Base-by-base conservation (phyloP, 352 stramenopile species). In the Phytophthora pluvialis region DNA sequence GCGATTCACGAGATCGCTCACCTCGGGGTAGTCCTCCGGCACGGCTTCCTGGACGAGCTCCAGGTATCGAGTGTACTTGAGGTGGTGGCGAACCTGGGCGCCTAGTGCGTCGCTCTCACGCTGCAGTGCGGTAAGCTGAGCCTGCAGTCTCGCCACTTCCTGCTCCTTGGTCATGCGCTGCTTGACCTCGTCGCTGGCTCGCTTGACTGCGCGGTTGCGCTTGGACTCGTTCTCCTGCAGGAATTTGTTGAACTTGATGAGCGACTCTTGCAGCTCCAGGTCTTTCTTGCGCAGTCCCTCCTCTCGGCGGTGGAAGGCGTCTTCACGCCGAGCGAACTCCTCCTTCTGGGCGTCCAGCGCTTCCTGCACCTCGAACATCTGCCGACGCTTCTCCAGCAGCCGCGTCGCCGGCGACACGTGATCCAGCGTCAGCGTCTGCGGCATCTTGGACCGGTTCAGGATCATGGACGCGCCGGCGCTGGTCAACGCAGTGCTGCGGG, bases 171-270 rank as follows among this genome's bases (percentile, higher is more conserved):
- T 71, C 63, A 96, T 57, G 0, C 88, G 78, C 68, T 97, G 89
- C 72, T 98, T 98, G 60, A 95, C 88, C 70, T 98, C 94, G 40
- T 98, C 94, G 25, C 81, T 90, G 21, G 89, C 89, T 26, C 94
- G 78, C 67, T 98, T 98, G 42, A 97, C 86, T 10, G 94, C 94
- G 0, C 94, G 89, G 59, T 97, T 98, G 21, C 94, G 85, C 68
- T 98, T 98, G 25, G 81, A 96, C 65, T 98, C 94, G 71, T 98
- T 98, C 52, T 98, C 93, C 64, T 98, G 84, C 8, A 96, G 75
- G 64, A 97, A 97, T 61, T 98, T 98, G 80, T 98, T 98, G 77
- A 98, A 98, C 71, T 98, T 98, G 75, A 98, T 98, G 33, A 98
- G 82, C 21, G 89, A 98, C 49, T 98, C 92, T 67, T 98, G 93